Conservation (phyloP, 345 rosid species). For the Xanthoceras sorbifolium region DNA sequence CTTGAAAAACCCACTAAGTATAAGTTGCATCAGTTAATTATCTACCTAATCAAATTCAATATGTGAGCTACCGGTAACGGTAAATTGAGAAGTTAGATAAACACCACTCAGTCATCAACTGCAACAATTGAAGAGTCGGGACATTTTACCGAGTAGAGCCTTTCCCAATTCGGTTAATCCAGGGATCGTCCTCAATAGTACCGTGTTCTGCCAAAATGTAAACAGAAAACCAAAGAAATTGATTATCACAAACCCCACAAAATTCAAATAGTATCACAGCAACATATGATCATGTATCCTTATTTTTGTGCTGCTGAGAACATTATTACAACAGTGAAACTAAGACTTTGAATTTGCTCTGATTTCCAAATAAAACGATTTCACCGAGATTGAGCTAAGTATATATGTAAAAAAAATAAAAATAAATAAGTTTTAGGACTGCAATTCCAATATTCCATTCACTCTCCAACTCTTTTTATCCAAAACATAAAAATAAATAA, state of each 20-base stretch:
- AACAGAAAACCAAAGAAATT: not conserved
- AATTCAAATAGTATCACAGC: not conserved
- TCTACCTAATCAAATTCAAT: not conserved
- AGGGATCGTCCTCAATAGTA: conserved; percentile 82
- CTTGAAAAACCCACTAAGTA: conserved; percentile 1
- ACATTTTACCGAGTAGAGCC: conserved; percentile 67
- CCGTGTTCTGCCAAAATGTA: conserved; percentile 62
- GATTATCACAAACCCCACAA: not conserved
- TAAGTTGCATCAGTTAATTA: not conserved
- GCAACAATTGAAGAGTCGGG: not conserved
- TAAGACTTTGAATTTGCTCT: no score
- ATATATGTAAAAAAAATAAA: no score
- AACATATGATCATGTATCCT: not conserved
- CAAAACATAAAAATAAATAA: not conserved
- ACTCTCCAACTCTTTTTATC: not conserved
- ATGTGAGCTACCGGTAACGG: not conserved
- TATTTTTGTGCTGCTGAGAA: not conserved
- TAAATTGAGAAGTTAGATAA: not conserved
- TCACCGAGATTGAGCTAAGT: not conserved
- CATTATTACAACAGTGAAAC: not conserved
- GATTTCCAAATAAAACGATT: not conserved
- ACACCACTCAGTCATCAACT: not conserved
- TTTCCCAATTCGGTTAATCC: conserved; percentile 82
- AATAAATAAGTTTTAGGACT: no score
- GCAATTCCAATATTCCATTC: not conserved